Evolutionary conservation across 2,329 filamentous ascomycete species (phyloP), one percentile per base, ranked within the genome.

Genomic region (Arthrobotrys entomopaga): DNA sequence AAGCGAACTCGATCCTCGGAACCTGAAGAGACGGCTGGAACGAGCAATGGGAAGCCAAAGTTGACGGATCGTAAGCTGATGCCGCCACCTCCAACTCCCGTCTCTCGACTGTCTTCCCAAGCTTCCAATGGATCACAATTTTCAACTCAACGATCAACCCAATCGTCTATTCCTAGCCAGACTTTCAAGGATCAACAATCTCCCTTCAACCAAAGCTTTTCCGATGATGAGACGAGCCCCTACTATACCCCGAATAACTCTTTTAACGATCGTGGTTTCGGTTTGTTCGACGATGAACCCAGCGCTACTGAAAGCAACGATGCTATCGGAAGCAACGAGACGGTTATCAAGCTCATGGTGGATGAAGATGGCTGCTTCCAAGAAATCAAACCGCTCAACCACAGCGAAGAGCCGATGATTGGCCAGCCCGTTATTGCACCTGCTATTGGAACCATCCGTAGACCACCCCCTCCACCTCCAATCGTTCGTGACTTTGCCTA

Each of bases 401-500:
- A 34, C 29, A 66, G 50, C 26, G 61, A 56, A 3, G 69, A 73
- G 49, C 61, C 69, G 7, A 43, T 57, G 43, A 73, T 73, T 42
- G 61, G 69, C 29, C 57, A 46, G 40, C 61, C 69, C 1, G 56
- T 66, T 3, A 61, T 13, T 2, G n/a, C 34, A 2, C 11, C 49
- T 52, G 2, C 15, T 50, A 22, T 26, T 10, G 29, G 29, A 48
- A 19, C 19, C 16, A 59, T 38, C 20, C 34, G 34, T 16, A 19
- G 24, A 40, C 48, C 53, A 10, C 54, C 58, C 15, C 54, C 54
- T 4, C 52, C 61, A 15, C 38, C 60, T 16, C 69, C 69, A 4
- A 73, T 73, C 11, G 61, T 60, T 40, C 69, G 69, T 38, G 69
- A 73, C 46, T 73, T 73, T 29, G 69, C 69, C 42, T 73, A 73